These are phyloP conservation scores for Pythium periplocum DNA, from an alignment of 352 stramenopile species.

Conservation along the genomic window DNA sequence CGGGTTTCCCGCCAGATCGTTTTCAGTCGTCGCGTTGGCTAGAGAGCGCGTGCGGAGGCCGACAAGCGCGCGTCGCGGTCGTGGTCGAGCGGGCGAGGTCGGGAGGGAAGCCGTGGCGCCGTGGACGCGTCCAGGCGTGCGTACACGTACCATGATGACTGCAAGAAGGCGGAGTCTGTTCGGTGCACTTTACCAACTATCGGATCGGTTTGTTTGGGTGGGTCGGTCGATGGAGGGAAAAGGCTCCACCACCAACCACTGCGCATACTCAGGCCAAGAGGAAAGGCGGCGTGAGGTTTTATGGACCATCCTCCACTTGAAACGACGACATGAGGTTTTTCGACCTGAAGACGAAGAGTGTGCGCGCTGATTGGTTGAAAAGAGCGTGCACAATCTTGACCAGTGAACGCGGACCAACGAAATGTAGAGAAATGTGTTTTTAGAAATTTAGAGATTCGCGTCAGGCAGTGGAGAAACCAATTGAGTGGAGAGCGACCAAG, in stretches of 20 bases:
- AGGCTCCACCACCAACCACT: background rate
- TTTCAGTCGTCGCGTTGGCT: too few relatives aligned
- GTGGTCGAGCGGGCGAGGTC: background rate
- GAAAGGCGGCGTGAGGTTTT: background rate
- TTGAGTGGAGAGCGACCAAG: background rate
- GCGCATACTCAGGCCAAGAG: background rate
- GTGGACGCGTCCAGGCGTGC: background rate
- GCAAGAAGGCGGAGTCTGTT: background rate
- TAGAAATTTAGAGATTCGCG: constrained; percentile 1
- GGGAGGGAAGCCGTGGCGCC: too few relatives aligned
- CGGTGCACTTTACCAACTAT: constrained; percentile 8
- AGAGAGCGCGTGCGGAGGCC: too few relatives aligned
- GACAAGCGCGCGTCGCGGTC: background rate
- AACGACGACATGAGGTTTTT: constrained; percentile 2
- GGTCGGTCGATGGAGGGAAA: background rate
- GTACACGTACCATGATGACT: constrained; percentile 22
- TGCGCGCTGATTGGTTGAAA: constrained; percentile 18
- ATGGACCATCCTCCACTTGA: background rate
- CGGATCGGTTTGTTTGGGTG: constrained; percentile 11
- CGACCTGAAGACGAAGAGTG: background rate
- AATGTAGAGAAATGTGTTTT: background rate
- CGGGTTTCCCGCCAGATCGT: too few relatives aligned
- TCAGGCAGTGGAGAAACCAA: background rate
- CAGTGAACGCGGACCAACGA: constrained; percentile 13
- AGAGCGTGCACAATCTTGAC: constrained; percentile 8